A percentile compares a stretch with the other conserved stretches of the same genome.
Evolutionary conservation across 441 rosid species (phyloP).

Genomic region (Euphorbia corollata): DNA sequence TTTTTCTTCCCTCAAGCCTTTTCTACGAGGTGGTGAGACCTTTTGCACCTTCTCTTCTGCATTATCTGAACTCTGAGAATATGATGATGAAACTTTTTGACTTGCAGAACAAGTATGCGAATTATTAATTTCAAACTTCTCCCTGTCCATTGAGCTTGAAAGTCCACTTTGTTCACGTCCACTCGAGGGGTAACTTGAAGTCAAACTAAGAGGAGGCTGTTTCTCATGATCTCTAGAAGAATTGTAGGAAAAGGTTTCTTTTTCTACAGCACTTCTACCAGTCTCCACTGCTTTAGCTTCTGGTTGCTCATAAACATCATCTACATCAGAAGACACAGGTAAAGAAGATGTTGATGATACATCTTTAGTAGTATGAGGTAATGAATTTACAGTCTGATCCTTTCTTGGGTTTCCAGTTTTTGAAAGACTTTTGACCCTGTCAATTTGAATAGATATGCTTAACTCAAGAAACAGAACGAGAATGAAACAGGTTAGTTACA

Average conservation of each 20-base stretch:
- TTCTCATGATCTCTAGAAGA: slow-evolving; percentile 40
- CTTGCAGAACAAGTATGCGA: slow-evolving; percentile 41
- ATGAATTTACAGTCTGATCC: slow-evolving; percentile 51
- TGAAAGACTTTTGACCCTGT: slow-evolving; percentile 96
- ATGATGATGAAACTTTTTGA: slow-evolving; percentile 41
- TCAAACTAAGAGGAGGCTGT: slow-evolving; percentile 36
- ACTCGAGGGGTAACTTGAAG: slow-evolving; percentile 38
- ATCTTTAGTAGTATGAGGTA: slow-evolving; percentile 49
- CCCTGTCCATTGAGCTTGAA: slow-evolving; percentile 47
- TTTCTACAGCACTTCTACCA: slow-evolving; percentile 50
- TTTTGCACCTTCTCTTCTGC: slow-evolving; percentile 71
- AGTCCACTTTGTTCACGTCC: slow-evolving; percentile 53
- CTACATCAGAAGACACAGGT: slow-evolving; percentile 39
- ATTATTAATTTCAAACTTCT: slow-evolving; percentile 44
- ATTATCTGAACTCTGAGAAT: slow-evolving; percentile 46
- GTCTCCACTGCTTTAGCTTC: slow-evolving; percentile 49
- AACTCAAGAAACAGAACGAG: slow-evolving; percentile 8
- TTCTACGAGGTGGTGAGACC: slow-evolving; percentile 78
- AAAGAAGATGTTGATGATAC: slow-evolving; percentile 36
- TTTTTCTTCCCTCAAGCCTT: slow-evolving; percentile 69
- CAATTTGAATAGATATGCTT: slow-evolving; percentile 21
- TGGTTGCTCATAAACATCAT: slow-evolving; percentile 50
- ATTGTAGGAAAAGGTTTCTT: slow-evolving; percentile 40
- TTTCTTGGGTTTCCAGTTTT: slow-evolving; percentile 77
- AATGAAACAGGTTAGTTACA: slow-evolving; percentile 7